phyloP scores from a whole-genome alignment of 192 early-diverging fungal genomes.

The Coemansia biformis region DNA sequence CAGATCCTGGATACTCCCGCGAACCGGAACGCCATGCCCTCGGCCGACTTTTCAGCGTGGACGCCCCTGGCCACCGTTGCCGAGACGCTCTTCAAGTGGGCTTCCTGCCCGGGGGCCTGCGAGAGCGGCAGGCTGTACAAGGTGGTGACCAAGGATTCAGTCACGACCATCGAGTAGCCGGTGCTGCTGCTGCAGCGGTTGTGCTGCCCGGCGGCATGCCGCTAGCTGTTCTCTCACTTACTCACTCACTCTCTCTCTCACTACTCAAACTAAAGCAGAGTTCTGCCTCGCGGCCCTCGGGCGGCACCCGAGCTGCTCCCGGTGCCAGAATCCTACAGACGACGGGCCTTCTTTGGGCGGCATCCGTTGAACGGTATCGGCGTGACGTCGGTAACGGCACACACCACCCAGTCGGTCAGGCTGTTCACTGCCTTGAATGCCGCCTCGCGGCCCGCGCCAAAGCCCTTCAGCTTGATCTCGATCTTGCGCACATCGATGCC shows the following conservation, averaged over 20 bases:
- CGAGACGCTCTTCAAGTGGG: constrained; percentile 32
- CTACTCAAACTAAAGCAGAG: no score
- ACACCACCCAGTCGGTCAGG: constrained; percentile 69
- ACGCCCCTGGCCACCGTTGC: constrained; percentile 74
- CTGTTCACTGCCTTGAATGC: constrained; percentile 79
- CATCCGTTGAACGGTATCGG: constrained; percentile 87
- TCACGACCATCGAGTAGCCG: not conserved
- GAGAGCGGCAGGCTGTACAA: constrained; percentile 35
- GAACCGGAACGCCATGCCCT: constrained; percentile 82
- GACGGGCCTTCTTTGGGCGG: constrained; percentile 81
- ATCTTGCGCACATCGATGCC: constrained; percentile 58
- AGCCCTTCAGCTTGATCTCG: constrained; percentile 82
- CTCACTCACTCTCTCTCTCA: no score
- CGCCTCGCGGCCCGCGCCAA: constrained; percentile 87
- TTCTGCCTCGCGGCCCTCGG: no score
- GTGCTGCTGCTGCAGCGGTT: no score
- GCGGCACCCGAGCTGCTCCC: no score
- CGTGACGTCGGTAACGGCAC: constrained; percentile 80
- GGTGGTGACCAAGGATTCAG: constrained; percentile 16
- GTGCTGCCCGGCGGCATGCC: no score
- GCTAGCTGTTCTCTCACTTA: no score
- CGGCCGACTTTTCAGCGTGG: constrained; percentile 78
- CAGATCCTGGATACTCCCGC: constrained; percentile 84
- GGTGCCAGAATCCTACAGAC: constrained; percentile 75
- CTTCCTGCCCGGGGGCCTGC: constrained; percentile 12